Evolutionary conservation across 805 yeast species (phyloP).

Genomic region (Pichia californica): DNA sequence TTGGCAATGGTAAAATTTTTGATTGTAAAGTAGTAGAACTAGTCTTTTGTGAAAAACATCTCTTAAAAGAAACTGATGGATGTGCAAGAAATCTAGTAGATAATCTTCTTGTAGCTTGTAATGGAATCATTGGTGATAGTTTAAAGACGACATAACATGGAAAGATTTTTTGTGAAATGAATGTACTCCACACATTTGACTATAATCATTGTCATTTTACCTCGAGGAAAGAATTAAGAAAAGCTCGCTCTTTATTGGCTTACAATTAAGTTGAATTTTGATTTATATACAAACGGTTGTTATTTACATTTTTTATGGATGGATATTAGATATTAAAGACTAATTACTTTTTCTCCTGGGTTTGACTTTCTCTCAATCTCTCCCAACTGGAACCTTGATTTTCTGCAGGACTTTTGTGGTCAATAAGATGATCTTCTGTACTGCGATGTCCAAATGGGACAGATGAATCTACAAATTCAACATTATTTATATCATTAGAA

Average conservation of each 20-base stretch:
- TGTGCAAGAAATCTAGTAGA: not conserved
- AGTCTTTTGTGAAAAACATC: not conserved
- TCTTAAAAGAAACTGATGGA: not conserved
- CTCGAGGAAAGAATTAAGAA: no score
- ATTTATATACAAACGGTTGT: no score
- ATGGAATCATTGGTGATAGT: not conserved
- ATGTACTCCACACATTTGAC: no score
- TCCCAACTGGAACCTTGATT: slow-evolving; percentile 13
- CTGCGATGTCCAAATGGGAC: slow-evolving; percentile 1
- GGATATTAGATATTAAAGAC: no score
- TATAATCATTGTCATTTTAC: no score
- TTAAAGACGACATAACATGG: no score
- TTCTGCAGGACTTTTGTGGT: not conserved
- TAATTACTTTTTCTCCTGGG: slow-evolving; percentile 1
- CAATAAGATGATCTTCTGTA: not conserved
- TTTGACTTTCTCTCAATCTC: slow-evolving; percentile 11
- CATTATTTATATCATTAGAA: slow-evolving; percentile 13
- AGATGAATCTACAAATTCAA: not conserved
- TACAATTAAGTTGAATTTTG: no score
- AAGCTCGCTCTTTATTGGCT: not conserved
- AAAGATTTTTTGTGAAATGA: not conserved
- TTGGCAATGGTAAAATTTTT: slow-evolving; percentile 15
- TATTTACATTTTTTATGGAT: no score
- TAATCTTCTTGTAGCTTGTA: not conserved
- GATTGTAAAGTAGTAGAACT: slow-evolving; percentile 8